A percentile compares a stretch with the other conserved stretches of the same genome.
Evolutionary conservation across 495 filamentous ascomycete species (phyloP).

Genomic region (Xylaria longipes): DNA sequence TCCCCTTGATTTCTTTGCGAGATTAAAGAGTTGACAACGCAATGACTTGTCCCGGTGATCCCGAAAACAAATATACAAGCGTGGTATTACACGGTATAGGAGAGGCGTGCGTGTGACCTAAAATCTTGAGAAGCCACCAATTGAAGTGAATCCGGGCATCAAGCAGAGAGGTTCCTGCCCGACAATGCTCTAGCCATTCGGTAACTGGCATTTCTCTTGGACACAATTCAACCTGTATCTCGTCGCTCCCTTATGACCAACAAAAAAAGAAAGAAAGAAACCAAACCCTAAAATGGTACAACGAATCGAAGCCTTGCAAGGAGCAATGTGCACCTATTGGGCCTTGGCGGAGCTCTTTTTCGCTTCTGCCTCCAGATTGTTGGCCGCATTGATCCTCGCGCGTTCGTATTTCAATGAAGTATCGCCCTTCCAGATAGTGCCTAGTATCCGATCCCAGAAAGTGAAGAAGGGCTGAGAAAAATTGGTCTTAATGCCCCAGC

Average conservation of each 20-base stretch:
- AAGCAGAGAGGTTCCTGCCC: constrained; percentile 28
- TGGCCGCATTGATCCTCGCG: constrained; percentile 41
- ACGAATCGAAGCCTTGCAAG: constrained; percentile 34
- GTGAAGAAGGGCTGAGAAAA: constrained; percentile 85
- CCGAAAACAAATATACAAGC: constrained; percentile 25
- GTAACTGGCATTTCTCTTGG: constrained; percentile 25
- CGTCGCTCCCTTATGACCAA: constrained; percentile 21
- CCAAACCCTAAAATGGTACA: constrained; percentile 41
- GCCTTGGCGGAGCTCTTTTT: constrained; percentile 44
- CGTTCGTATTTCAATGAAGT: constrained; percentile 50
- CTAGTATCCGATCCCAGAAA: constrained; percentile 77
- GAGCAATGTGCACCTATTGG: constrained; percentile 27
- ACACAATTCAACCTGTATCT: constrained; percentile 23
- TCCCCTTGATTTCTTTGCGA: not conserved
- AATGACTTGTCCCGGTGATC: not conserved
- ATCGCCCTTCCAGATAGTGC: constrained; percentile 76
- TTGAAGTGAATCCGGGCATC: constrained; percentile 23
- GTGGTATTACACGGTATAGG: constrained; percentile 20
- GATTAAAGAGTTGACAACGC: constrained; percentile 3
- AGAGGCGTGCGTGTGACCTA: constrained; percentile 6
- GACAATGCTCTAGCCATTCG: constrained; percentile 18
- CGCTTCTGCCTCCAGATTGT: constrained; percentile 39
- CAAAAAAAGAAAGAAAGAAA: constrained; percentile 26
- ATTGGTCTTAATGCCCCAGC: constrained; percentile 93
- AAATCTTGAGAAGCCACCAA: constrained; percentile 5